Evolutionary conservation across 176 grass and related monocot species (phyloP), one percentile per base, ranked within the genome.

Genomic region (Oryza officinalis): DNA sequence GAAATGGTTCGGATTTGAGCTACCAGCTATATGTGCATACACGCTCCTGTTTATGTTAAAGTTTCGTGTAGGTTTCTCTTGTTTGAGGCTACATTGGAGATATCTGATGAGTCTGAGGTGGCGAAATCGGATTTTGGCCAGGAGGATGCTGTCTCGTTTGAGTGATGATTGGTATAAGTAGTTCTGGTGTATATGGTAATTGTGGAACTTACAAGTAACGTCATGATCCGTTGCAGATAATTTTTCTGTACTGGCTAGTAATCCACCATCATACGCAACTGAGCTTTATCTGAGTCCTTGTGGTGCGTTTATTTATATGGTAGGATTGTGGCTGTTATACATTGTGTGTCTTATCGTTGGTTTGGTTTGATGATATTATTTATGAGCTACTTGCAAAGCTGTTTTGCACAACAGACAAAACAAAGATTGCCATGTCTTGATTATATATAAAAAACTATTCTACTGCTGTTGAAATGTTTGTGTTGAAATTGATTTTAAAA

Each of bases 351-450:
- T 32, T 17, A 30, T 28, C 32, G 11, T 67, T 57, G 6, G 37
- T 49, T 41, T 49, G 26, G 11, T 84, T 31, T 41, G 76, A 54
- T 40, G n/a, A 8, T 32, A 50, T 86, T 73, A 23, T 65, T 50
- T 52, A 72, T 5, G 27, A 87, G 33, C 26, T 75, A 26, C 20
- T 75, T 57, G 54, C 15, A 7, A 18, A 22, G 8, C 25, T 67
- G 32, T 81, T 81, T 75, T 57, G 15, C 20, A 12, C 9, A 41
- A 17, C n/a, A 40, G 13, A 20, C 17, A 2, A 31, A 13, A 66
- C 33, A 23, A 75, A 74, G 23, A 31, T 5, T 59, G 22, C 7
- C 35, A 63, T 35, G 30, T 27, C n/a, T 59, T 74, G 23, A 52
- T 46, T n/a, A n/a, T n/a, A n/a, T n/a, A n/a, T 28, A 28, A 69